phyloP scores from a whole-genome alignment of 495 filamentous ascomycete species.

The Hypomontagnella monticulosa region DNA sequence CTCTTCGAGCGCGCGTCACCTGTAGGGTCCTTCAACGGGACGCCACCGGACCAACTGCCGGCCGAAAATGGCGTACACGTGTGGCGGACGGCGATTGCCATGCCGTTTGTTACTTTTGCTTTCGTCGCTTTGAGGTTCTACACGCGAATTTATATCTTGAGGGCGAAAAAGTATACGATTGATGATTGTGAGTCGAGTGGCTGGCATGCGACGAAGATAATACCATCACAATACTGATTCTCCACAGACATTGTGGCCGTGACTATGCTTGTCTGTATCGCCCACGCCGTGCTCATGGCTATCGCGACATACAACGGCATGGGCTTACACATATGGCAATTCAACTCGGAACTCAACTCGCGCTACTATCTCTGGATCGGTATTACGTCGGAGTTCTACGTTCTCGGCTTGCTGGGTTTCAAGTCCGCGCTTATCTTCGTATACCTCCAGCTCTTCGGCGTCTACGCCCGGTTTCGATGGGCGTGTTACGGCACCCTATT shows the following conservation, averaged over 20 bases:
- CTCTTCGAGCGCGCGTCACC: conserved; percentile 34
- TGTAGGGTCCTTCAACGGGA: conserved; percentile 24
- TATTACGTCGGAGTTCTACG: conserved; percentile 48
- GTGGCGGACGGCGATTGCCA: conserved; percentile 36
- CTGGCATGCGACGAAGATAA: background rate
- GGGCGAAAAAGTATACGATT: conserved; percentile 26
- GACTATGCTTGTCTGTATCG: conserved; percentile 34
- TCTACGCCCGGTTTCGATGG: conserved; percentile 47
- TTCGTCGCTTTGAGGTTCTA: conserved; percentile 40
- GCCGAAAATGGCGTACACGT: conserved; percentile 40
- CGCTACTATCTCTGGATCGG: conserved; percentile 47
- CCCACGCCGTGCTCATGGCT: conserved; percentile 39
- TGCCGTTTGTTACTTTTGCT: conserved; percentile 35
- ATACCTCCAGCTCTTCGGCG: conserved; percentile 51
- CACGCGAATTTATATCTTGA: conserved; percentile 29
- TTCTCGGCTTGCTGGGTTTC: conserved; percentile 47
- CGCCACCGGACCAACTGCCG: conserved; percentile 28
- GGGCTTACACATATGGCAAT: conserved; percentile 42
- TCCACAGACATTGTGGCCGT: conserved; percentile 31
- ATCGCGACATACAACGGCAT: conserved; percentile 42
- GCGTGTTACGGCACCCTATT: conserved; percentile 49
- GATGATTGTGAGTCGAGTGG: conserved; percentile 34
- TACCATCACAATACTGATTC: background rate
- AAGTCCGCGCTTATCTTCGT: conserved; percentile 49
- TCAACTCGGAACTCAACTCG: conserved; percentile 32